These are phyloP conservation scores for Nitzschia palea DNA, from an alignment of 108 stramenopile species.

Conservation along the genomic window DNA sequence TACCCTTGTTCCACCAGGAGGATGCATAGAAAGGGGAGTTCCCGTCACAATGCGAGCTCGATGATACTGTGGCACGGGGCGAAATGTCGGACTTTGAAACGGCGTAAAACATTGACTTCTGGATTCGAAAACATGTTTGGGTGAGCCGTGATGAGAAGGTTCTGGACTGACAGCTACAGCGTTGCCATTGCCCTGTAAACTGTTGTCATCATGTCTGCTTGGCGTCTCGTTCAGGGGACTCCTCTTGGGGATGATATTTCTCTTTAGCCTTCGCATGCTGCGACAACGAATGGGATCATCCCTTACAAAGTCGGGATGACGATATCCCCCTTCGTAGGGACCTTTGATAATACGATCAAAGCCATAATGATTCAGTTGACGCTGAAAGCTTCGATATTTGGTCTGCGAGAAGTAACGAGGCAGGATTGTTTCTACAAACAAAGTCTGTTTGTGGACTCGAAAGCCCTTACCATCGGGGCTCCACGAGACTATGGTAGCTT, in stretches of 20 bases:
- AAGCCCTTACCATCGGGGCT: slow-evolving; percentile 22
- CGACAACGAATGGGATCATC: neutral
- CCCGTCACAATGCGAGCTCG: too few species aligned
- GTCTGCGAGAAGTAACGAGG: slow-evolving; percentile 20
- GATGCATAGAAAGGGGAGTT: too few species aligned
- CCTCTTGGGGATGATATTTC: neutral
- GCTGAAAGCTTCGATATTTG: slow-evolving; percentile 27
- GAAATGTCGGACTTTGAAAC: neutral
- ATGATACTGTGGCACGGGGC: neutral
- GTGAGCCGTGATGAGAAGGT: neutral
- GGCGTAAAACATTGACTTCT: too few species aligned
- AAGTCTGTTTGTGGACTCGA: slow-evolving; percentile 3
- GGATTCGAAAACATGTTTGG: too few species aligned
- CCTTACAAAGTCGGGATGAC: neutral
- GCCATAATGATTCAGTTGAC: slow-evolving; percentile 28
- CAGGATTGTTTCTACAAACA: slow-evolving; percentile 24
- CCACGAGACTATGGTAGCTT: slow-evolving; percentile 24
- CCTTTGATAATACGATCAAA: slow-evolving; percentile 1
- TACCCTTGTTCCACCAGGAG: too few species aligned
- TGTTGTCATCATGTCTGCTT: neutral
- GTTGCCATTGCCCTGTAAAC: neutral
- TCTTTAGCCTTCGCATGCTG: neutral
- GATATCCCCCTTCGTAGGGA: neutral
- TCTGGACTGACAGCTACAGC: neutral
- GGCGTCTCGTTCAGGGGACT: neutral